Base-by-base conservation (phyloP, 306 rosid genomes). In the Astragalus membranaceus region DNA sequence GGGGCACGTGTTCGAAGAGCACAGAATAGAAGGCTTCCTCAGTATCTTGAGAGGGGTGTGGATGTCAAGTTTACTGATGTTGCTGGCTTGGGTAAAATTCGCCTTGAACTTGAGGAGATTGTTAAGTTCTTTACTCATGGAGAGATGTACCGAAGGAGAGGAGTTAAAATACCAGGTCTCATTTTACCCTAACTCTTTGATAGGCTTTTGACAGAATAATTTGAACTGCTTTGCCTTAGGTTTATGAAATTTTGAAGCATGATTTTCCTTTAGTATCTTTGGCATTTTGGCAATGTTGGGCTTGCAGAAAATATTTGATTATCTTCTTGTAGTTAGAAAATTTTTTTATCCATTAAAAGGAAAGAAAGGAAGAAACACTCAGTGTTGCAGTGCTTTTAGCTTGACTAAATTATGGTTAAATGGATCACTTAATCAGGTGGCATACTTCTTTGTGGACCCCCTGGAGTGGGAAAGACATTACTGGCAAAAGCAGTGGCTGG, bases 401-500 rank as follows among this genome's bases (percentile, higher is more conserved):
- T 54, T 70, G 77, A 53, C 72, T 64, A 55, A 47, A 81, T 59
- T 52, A 30, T n/a, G 79, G 56, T 77, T 74, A 61, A 68, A 47
- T 75, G 76, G 67, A 36, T 78, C 77, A 65, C 81, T 75, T 73
- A 30, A 89, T 60, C 85, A 93, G 98, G 98, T 70, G 98, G 98
- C 20, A 94, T 94, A 66, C 97, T 94, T 75, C 98, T 94, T 56
- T 90, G 98, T 81, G 98, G 98, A 37, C 97, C 97, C 16, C 97
- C 98, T 73, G 98, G 98, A 14, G 98, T 94, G 71, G 98, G 98
- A 72, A 94, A 94, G 82, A 94, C 98, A 53, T 86, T 94, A 83
- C 85, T 94, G 52, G 98, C 98, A 68, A 94, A 94, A 85, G 98
- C 98, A 13, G 98, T 94, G 64, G 98, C 98, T 77, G 98, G 98